phyloP scores from a whole-genome alignment of 805 yeast genomes.

The Metschnikowia cerradonensis region DNA sequence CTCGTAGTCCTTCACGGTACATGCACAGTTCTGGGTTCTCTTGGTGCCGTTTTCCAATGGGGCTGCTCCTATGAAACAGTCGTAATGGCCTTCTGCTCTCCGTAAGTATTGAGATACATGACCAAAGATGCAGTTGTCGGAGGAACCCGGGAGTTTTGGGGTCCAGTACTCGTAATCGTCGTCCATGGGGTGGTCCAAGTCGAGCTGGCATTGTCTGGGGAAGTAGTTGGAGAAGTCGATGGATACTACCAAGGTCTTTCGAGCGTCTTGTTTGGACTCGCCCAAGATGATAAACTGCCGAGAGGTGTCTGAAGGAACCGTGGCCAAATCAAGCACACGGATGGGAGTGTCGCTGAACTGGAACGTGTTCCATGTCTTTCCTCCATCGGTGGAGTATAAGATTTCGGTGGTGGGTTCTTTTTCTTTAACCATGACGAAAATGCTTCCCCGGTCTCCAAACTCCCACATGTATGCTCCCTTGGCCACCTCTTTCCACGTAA shows the following conservation, averaged over 20 bases:
- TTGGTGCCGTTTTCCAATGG: slow-evolving; percentile 54
- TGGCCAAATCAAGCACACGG: slow-evolving; percentile 66
- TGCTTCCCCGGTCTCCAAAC: slow-evolving; percentile 91
- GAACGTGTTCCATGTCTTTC: slow-evolving; percentile 67
- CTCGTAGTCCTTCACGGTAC: slow-evolving; percentile 84
- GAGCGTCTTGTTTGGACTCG: slow-evolving; percentile 31
- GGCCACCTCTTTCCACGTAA: slow-evolving; percentile 75
- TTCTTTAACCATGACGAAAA: slow-evolving; percentile 67
- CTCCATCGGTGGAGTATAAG: slow-evolving; percentile 72
- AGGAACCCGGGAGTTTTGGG: slow-evolving; percentile 33
- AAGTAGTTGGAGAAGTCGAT: slow-evolving; percentile 37
- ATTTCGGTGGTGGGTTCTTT: slow-evolving; percentile 55
- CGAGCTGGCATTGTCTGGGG: slow-evolving; percentile 39
- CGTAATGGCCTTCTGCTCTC: slow-evolving; percentile 41
- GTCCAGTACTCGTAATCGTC: slow-evolving; percentile 44
- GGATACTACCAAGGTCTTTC: slow-evolving; percentile 39
- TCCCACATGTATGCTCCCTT: slow-evolving; percentile 88
- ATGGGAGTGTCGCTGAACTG: slow-evolving; percentile 57
- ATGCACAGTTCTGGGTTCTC: slow-evolving; percentile 64
- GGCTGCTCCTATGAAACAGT: slow-evolving; percentile 70
- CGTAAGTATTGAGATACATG: slow-evolving; percentile 41
- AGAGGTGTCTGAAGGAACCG: slow-evolving; percentile 90
- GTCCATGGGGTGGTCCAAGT: slow-evolving; percentile 36
- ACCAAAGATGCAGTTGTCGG: slow-evolving; percentile 41
- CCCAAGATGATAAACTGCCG: slow-evolving; percentile 64